Evolutionary conservation across 352 stramenopile genomes (phyloP).

Genomic region (Phytophthora europaea): DNA sequence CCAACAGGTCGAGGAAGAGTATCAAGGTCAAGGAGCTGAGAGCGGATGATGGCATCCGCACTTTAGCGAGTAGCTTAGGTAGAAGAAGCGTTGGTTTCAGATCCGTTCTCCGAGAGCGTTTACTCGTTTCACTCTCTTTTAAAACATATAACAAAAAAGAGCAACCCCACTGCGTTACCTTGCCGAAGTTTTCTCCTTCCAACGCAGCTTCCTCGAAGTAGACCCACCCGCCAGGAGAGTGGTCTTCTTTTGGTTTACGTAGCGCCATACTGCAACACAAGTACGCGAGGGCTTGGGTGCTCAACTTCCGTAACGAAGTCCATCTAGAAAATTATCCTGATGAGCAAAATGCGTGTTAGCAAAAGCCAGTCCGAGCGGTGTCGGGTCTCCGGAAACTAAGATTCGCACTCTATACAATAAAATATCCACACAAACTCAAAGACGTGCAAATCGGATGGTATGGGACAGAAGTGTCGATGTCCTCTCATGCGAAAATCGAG

Average conservation of each 20-base stretch:
- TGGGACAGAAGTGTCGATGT: too few relatives aligned
- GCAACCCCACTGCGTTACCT: not conserved
- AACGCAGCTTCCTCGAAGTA: constrained; percentile 1
- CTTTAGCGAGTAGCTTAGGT: not conserved
- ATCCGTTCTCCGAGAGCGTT: not conserved
- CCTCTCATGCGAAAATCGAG: too few relatives aligned
- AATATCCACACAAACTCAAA: too few relatives aligned
- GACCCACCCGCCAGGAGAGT: not conserved
- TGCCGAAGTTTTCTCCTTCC: not conserved
- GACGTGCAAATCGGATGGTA: too few relatives aligned
- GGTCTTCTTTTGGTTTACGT: not conserved
- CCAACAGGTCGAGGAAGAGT: not conserved
- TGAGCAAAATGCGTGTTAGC: too few relatives aligned
- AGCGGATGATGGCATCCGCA: not conserved
- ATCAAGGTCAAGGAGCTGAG: too few relatives aligned
- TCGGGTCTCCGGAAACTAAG: too few relatives aligned
- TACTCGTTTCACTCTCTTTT: not conserved
- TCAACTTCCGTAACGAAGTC: too few relatives aligned
- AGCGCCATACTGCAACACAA: not conserved
- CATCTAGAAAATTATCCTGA: too few relatives aligned
- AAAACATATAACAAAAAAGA: not conserved
- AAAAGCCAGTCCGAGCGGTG: too few relatives aligned
- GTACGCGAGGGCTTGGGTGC: too few relatives aligned
- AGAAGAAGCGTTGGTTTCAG: not conserved
- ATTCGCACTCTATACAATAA: too few relatives aligned